Percentiles rank a stretch among this genome's conserved stretches.
Evolutionary conservation across 768 basidiomycete genomes (phyloP).

Genomic region (Lentinula raphanica): DNA sequence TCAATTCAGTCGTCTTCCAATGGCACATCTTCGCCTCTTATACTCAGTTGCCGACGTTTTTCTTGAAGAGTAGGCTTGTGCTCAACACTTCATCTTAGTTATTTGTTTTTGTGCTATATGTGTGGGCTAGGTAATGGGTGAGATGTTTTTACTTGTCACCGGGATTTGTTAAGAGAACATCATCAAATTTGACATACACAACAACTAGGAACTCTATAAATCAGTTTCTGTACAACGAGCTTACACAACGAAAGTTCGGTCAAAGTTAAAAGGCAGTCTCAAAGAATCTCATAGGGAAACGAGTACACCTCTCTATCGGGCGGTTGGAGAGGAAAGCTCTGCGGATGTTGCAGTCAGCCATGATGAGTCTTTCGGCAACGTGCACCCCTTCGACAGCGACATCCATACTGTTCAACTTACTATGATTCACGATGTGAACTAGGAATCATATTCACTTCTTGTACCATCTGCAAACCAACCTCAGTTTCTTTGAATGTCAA

Average conservation of each 20-base stretch:
- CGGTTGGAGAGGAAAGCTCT: no score
- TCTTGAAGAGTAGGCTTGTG: conserved; percentile 8
- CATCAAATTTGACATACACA: background rate
- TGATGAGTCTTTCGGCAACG: no score
- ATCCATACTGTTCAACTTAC: no score
- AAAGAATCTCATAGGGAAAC: background rate
- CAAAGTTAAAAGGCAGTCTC: background rate
- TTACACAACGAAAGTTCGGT: background rate
- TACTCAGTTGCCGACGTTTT: conserved; percentile 5
- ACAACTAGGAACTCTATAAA: background rate
- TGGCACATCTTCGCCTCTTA: conserved; percentile 4
- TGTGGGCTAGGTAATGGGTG: conserved; percentile 4
- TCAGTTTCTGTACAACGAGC: background rate
- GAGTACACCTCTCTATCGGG: background rate
- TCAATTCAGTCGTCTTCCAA: conserved; percentile 13
- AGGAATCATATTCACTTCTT: no score
- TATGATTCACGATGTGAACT: no score
- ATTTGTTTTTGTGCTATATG: conserved; percentile 4
- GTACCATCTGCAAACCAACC: background rate
- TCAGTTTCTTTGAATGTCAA: background rate
- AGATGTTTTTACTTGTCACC: conserved; percentile 4
- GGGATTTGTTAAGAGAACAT: background rate
- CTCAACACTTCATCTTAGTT: conserved; percentile 3
- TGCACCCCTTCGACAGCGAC: no score
- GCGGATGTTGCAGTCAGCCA: no score